Evolutionary conservation across 2,329 filamentous ascomycete species (phyloP).

Genomic region (Aschersonia sp.): DNA sequence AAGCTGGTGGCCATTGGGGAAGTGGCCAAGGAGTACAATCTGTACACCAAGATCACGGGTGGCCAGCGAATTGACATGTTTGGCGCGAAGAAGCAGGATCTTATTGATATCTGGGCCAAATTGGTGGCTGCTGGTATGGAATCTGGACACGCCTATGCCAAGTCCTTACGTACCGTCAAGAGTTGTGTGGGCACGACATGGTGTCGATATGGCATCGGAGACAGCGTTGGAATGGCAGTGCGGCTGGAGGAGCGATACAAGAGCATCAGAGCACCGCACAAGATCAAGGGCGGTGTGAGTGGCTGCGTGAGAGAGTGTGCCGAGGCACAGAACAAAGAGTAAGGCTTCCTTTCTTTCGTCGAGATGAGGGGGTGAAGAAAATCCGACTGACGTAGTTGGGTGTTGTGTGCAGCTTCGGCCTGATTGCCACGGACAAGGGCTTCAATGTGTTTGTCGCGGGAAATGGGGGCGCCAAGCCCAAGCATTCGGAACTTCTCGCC

Average conservation of each 20-base stretch:
- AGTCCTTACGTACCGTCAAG: conserved; percentile 79
- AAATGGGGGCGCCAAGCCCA: conserved; percentile 76
- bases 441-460: conserved; percentile 88
- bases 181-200: conserved; percentile 83
- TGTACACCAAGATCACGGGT: conserved; percentile 88
- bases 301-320: conserved; percentile 89
- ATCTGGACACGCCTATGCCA: conserved; percentile 81
- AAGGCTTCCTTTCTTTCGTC: conserved; percentile 14
- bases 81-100: conserved; percentile 75
- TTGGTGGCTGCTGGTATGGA: conserved; percentile 79
- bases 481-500: conserved; percentile 68
- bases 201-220: conserved; percentile 80
- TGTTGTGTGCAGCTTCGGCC: conserved; percentile 48
- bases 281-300: conserved; percentile 80
- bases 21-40: conserved; percentile 67
- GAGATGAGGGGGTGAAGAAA: background rate
- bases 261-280: conserved; percentile 76
- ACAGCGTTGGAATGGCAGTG: conserved; percentile 83
- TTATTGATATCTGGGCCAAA: conserved; percentile 67
- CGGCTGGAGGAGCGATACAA: conserved; percentile 83
- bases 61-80: conserved; percentile 91
- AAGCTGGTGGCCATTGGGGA: conserved; percentile 72
- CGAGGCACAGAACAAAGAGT: conserved; percentile 87
- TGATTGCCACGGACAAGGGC: conserved; percentile 84
- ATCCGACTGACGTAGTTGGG: background rate